Evolutionary conservation across 306 rosid species (phyloP).

Genomic region (Prunus persica): Prunus_persica_NCBIv2 NC_034009.1:26976001-26976500

Average conservation of each 20-base stretch:
- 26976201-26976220: not conserved
- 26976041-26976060: not conserved
- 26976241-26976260: slow-evolving; percentile 56
- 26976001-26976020: no score
- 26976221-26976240: slow-evolving; percentile 13
- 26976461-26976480: no score
- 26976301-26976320: slow-evolving; percentile 67
- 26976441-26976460: slow-evolving; percentile 1
- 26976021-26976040: no score
- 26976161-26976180: not conserved
- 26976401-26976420: slow-evolving; percentile 28
- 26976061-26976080: not conserved
- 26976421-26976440: not conserved
- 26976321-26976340: slow-evolving; percentile 81
- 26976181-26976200: not conserved
- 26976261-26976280: slow-evolving; percentile 96
- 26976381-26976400: slow-evolving; percentile 65
- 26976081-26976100: slow-evolving; percentile 4
- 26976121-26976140: not conserved
- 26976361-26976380: slow-evolving; percentile 78
- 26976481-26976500: slow-evolving; percentile 8
- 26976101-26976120: not conserved
- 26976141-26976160: not conserved
- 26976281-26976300: slow-evolving; percentile 73
- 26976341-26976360: slow-evolving; percentile 83